These are phyloP conservation scores for Usnea hakonensis DNA, from an alignment of 495 filamentous ascomycete species.

Conservation along the genomic window DNA sequence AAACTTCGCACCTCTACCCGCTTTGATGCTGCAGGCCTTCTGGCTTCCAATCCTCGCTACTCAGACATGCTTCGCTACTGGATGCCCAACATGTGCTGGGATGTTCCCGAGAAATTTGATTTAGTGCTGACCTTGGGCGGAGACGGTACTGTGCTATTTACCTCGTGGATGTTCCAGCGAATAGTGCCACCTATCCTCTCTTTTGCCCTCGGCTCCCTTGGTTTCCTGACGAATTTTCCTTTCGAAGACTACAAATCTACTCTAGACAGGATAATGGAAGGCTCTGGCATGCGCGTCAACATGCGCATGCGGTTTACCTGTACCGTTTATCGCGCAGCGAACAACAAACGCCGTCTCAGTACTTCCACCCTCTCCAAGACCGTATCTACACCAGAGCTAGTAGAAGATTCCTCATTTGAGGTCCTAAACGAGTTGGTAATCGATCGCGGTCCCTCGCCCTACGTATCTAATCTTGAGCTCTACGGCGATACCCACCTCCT, in stretches of 20 bases:
- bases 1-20: conserved; percentile 79
- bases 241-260: conserved; percentile 74
- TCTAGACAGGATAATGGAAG: conserved; percentile 78
- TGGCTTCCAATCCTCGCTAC: conserved; percentile 63
- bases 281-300: conserved; percentile 88
- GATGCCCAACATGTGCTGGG: conserved; percentile 91
- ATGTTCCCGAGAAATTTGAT: conserved; percentile 81
- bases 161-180: conserved; percentile 89
- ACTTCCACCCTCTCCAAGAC: conserved; percentile 20
- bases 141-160: conserved; percentile 87
- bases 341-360: conserved; percentile 10
- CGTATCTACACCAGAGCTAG: conserved; percentile 39
- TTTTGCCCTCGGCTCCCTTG: conserved; percentile 81
- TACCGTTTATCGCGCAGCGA: conserved; percentile 64
- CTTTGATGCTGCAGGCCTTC: conserved; percentile 67
- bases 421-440: conserved; percentile 97
- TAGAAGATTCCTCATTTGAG: conserved; percentile 81
- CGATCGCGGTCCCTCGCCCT: conserved; percentile 91
- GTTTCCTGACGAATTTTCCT: conserved; percentile 90
- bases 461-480: conserved; percentile 89
- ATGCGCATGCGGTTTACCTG: conserved; percentile 97
- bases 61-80: conserved; percentile 80
- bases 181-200: conserved; percentile 84
- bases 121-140: conserved; percentile 86
- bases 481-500: conserved; percentile 89